Evolutionary conservation across 2,329 filamentous ascomycete genomes (phyloP).

Genomic region (Dryadomyces quercus-mongolicae): DNA sequence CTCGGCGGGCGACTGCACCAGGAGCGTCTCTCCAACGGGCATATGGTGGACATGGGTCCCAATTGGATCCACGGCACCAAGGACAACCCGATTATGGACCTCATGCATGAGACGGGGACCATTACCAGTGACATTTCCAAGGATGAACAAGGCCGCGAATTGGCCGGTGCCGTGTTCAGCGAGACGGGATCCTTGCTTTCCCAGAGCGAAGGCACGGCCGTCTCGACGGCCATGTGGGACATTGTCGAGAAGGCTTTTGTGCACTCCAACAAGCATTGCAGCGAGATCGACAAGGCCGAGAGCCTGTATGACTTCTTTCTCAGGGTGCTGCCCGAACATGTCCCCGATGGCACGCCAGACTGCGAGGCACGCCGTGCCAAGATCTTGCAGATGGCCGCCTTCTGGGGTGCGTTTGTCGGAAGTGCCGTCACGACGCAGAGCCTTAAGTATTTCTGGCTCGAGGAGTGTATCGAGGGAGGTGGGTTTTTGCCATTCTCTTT

Average conservation of each 20-base stretch:
- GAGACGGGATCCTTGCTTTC: conserved; percentile 40
- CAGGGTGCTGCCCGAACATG: conserved; percentile 29
- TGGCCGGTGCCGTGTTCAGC: conserved; percentile 31
- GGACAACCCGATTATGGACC: conserved; percentile 56
- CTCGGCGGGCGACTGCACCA: conserved; percentile 54
- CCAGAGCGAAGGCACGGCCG: conserved; percentile 29
- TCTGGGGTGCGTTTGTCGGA: conserved; percentile 63
- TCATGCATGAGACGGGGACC: conserved; percentile 51
- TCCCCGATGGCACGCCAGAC: conserved; percentile 30
- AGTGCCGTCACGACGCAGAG: conserved; percentile 52
- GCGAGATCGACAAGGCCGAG: conserved; percentile 31
- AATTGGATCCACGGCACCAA: conserved; percentile 71
- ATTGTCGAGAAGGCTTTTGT: conserved; percentile 57
- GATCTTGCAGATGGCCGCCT: conserved; percentile 42
- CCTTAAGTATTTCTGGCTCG: conserved; percentile 65
- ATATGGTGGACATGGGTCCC: conserved; percentile 49
- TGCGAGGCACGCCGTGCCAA: conserved; percentile 27
- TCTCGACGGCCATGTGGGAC: conserved; percentile 49
- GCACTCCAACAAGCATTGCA: conserved; percentile 45
- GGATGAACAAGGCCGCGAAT: conserved; percentile 25
- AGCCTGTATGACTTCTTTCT: conserved; percentile 44
- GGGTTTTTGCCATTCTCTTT: conserved; percentile 13
- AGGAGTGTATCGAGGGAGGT: conserved; percentile 66
- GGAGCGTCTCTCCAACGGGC: conserved; percentile 32
- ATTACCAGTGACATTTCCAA: conserved; percentile 34